Base-by-base conservation (phyloP, 73 alveolate genomes). In the Stentor coeruleus region DNA sequence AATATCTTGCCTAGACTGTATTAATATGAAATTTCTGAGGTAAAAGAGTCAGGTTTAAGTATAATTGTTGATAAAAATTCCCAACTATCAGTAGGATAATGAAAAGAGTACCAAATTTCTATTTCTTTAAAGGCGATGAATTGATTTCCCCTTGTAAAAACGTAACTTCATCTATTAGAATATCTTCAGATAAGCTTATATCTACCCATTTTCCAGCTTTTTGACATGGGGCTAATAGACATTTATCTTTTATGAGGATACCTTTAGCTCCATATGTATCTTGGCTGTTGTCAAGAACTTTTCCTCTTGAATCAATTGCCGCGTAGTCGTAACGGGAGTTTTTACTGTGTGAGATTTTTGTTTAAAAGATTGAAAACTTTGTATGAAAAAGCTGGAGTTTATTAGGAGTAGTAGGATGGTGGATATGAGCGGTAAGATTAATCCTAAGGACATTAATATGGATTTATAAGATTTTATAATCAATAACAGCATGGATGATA, bases 141-240 rank as follows among this genome's bases (percentile, higher is more conserved):
- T 66, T 28, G 39, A 66, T 66, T 31, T 66, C 79, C 14, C 79
- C 79, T 66, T 66, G 79, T 14, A 66, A 14, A 28, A 66, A 14
- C 79, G 14, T 0, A 66, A 66, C n/a, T 66, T 66, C 79, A 2
- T 66, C 79, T 28, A 66, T 66, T 66, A 31, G 33, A 66, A 66
- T 66, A 1, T 20, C 39, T 31, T 66, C 79, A 26, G n/a, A 11
- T 0, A 66, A 40, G 36, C 42, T 26, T 20, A 66, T 33, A 26
- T 66, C 79, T 28, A 66, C 37, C 79, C 79, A 66, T 66, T 66
- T 66, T 40, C 33, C 79, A 2, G 49, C 39, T 66, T 20, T 20
- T 11, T 20, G 39, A 2, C 79, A 66, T 28, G 79, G 79, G 15
- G 33, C 79, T 40, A 66, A 26, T 31, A 66, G n/a, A 66, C 33